Base-by-base conservation (phyloP, 257 asterid species). In the Scutellaria barbata region DNA sequence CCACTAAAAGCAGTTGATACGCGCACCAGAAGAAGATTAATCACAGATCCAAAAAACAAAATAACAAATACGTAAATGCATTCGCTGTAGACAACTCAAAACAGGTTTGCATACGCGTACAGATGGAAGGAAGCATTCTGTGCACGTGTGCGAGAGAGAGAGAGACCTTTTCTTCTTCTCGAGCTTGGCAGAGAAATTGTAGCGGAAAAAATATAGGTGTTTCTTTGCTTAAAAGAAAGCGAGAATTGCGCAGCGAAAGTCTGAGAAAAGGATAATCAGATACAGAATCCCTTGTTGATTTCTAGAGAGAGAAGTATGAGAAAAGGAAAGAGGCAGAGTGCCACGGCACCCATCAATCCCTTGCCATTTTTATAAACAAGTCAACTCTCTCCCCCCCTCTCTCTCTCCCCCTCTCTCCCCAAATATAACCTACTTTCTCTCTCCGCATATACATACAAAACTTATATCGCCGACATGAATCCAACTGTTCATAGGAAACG, bases 381-480 rank as follows among this genome's bases (percentile, higher is more conserved):
- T 81, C 86, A 81, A 81, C 86, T 75, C 79, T 16, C 86, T 75
- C 79, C 13, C 42, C 16, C 78, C 48, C 0, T 35, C 64, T 22
- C 70, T 78, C 86, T 75, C 79, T 16, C 42, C 16, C 78, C 48
- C 0, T 35, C 64, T 22, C 70, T 48, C 78, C 25, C 76, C 14
- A 20, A 3, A 72, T 11, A 22, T 33, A 13, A 11, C 45, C 12
- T 14, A 42, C 70, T 76, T 22, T 66, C 74, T 58, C 74, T 68
- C 75, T 75, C 69, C 20, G 20, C 65, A 33, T 66, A 55, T 45
- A 65, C 43, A 47, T 37, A 41, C 69, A 75, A 50, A 68, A 20
- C 51, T 51, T 12, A 13, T 39, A 71, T 51, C 51, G 10, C 69
- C 76, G 43, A 59, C 25, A 63, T 22, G 20, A 33, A 43, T 73